Evolutionary conservation across 345 rosid species (phyloP).

Genomic region (Cochlearia excelsa): DNA sequence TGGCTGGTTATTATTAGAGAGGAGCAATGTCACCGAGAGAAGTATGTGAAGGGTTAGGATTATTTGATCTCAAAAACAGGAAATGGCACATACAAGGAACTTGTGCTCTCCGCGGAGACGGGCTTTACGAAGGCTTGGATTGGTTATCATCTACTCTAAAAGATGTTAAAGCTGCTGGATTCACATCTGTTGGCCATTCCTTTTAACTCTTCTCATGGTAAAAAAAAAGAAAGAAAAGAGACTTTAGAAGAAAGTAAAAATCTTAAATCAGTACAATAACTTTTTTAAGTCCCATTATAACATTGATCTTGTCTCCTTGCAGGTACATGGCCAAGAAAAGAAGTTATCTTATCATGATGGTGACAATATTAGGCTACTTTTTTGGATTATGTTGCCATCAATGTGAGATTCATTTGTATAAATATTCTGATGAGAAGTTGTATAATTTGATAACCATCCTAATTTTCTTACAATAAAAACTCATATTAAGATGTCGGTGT

Average conservation of each 20-base stretch:
- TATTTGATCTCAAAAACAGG: slow-evolving; percentile 86
- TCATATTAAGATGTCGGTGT: no score
- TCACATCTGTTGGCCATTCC: slow-evolving; percentile 69
- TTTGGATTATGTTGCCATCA: no score
- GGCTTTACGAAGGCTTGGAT: slow-evolving; percentile 95
- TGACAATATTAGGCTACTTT: no score
- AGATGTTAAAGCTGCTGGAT: slow-evolving; percentile 91
- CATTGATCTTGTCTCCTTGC: slow-evolving; percentile 20
- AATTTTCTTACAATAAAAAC: no score
- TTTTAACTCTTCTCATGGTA: slow-evolving; percentile 49
- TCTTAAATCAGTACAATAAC: slow-evolving; percentile 1
- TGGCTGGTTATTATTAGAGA: slow-evolving; percentile 44
- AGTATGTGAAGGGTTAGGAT: slow-evolving; percentile 89
- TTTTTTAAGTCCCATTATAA: background rate
- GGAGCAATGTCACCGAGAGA: slow-evolving; percentile 99
- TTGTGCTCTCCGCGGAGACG: slow-evolving; percentile 92
- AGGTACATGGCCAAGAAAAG: background rate
- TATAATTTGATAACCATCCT: no score
- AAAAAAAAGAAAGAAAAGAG: background rate
- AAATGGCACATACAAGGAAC: slow-evolving; percentile 99
- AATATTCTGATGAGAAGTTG: no score
- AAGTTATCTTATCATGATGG: no score
- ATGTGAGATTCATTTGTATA: no score
- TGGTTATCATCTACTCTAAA: slow-evolving; percentile 88
- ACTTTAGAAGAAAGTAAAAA: background rate